Conservation (phyloP, 2,329 filamentous ascomycete genomes). For the Aureobasidium pullulans region DNA sequence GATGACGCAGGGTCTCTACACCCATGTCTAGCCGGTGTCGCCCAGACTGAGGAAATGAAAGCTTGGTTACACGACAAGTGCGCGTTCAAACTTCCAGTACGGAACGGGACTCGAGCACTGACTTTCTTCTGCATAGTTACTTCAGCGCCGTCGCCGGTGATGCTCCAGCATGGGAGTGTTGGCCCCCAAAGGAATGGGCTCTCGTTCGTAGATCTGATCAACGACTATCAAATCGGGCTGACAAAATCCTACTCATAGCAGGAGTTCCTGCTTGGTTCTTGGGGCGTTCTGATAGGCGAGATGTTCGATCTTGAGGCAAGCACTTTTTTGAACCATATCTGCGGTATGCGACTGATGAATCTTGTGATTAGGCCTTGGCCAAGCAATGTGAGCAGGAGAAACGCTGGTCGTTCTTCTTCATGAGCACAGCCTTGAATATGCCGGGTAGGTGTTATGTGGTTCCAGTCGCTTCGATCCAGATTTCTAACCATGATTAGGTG, state of each 20-base stretch:
- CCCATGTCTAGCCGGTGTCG: not conserved
- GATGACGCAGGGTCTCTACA: not conserved
- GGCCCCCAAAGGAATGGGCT: not conserved
- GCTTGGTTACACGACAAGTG: constrained; percentile 31
- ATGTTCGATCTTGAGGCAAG: constrained; percentile 47
- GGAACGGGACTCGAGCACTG: too few species aligned
- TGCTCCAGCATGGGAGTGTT: constrained; percentile 52
- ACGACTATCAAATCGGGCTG: too few species aligned
- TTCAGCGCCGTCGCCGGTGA: constrained; percentile 61
- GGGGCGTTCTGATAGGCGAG: constrained; percentile 50
- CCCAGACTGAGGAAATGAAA: not conserved
- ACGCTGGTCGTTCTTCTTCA: not conserved
- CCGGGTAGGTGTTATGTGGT: too few species aligned
- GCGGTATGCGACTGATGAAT: constrained; percentile 34
- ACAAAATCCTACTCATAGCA: constrained; percentile 28
- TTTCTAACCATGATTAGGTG: not conserved
- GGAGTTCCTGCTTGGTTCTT: constrained; percentile 42
- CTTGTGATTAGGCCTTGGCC: constrained; percentile 43
- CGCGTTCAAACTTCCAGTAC: too few species aligned
- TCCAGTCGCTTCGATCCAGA: not conserved
- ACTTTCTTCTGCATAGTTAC: constrained; percentile 26
- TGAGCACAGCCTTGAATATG: not conserved
- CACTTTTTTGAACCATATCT: constrained; percentile 2
- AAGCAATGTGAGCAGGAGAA: constrained; percentile 39
- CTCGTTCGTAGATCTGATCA: not conserved